Evolutionary conservation across 2,329 filamentous ascomycete species (phyloP).

Genomic region (Cordyceps cicadae): DNA sequence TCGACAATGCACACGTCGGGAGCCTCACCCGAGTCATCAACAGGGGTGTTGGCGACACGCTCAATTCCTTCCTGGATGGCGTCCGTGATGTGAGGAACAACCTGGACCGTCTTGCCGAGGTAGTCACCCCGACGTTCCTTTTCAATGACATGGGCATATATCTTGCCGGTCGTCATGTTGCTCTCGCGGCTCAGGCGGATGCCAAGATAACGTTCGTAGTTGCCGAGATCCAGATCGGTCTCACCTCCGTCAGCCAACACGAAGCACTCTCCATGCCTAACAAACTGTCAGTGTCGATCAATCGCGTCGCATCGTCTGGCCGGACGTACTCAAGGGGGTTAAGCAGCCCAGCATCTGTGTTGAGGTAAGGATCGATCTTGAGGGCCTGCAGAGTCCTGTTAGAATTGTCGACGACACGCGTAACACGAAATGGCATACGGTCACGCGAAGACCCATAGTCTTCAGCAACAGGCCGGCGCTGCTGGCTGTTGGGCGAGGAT

Average conservation of each 20-base stretch:
- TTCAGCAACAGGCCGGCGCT: constrained; percentile 49
- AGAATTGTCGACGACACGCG: not conserved
- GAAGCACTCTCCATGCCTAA: constrained; percentile 78
- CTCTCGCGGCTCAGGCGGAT: constrained; percentile 76
- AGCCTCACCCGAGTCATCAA: constrained; percentile 72
- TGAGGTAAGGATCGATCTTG: constrained; percentile 45
- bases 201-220: constrained; percentile 46
- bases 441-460: constrained; percentile 20
- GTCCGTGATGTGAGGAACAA: constrained; percentile 81
- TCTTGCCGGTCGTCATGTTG: constrained; percentile 97
- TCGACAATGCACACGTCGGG: constrained; percentile 79
- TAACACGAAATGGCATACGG: constrained; percentile 9
- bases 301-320: not conserved
- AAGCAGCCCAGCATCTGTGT: constrained; percentile 25
- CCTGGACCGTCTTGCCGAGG: constrained; percentile 55
- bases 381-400: constrained; percentile 19
- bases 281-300: not conserved
- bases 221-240: constrained; percentile 47
- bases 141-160: constrained; percentile 83
- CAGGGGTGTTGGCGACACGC: constrained; percentile 73
- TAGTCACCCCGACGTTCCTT: constrained; percentile 63
- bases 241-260: constrained; percentile 72
- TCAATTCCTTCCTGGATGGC: constrained; percentile 91
- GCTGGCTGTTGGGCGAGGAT: not conserved
- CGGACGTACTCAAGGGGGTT: constrained; percentile 24